A percentile compares a stretch with the other conserved stretches of the same genome.
These are phyloP conservation scores for Pinus taeda DNA, from an alignment of 75 land plant genomes.

Conservation along the genomic window DNA sequence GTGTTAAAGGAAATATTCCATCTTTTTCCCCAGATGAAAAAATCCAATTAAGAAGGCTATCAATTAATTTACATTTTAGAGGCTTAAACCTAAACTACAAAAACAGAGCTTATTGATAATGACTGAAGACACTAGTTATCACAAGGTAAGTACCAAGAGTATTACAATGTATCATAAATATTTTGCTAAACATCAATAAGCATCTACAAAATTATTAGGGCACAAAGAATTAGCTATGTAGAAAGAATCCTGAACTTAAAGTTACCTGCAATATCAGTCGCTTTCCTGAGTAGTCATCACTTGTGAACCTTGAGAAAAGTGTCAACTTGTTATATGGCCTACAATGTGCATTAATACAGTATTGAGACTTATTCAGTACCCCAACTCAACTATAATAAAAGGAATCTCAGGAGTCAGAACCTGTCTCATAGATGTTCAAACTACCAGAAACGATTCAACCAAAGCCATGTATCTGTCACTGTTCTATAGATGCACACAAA, in stretches of 20 bases:
- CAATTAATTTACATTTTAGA: too few species aligned
- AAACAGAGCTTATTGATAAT: too few species aligned
- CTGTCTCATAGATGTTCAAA: neutral
- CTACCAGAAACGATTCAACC: neutral
- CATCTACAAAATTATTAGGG: neutral
- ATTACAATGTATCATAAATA: neutral
- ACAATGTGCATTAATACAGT: conserved; percentile 1
- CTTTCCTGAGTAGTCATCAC: conserved; percentile 15
- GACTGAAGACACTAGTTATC: too few species aligned
- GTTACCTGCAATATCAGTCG: conserved; percentile 25
- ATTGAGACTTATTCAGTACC: conserved; percentile 2
- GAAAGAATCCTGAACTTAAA: neutral
- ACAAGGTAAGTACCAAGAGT: too few species aligned
- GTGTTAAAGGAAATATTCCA: too few species aligned
- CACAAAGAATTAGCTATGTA: neutral
- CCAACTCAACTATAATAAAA: neutral
- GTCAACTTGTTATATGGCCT: conserved; percentile 20
- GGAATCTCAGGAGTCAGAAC: neutral
- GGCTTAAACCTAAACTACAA: too few species aligned
- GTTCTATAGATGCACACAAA: neutral
- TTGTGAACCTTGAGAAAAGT: conserved; percentile 18
- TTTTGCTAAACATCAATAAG: neutral
- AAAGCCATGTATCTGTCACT: neutral
- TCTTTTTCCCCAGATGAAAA: too few species aligned
- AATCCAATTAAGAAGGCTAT: too few species aligned